These are phyloP conservation scores for Tetracladium marchalianum DNA, from an alignment of 495 filamentous ascomycete genomes.

Conservation along the genomic window DNA sequence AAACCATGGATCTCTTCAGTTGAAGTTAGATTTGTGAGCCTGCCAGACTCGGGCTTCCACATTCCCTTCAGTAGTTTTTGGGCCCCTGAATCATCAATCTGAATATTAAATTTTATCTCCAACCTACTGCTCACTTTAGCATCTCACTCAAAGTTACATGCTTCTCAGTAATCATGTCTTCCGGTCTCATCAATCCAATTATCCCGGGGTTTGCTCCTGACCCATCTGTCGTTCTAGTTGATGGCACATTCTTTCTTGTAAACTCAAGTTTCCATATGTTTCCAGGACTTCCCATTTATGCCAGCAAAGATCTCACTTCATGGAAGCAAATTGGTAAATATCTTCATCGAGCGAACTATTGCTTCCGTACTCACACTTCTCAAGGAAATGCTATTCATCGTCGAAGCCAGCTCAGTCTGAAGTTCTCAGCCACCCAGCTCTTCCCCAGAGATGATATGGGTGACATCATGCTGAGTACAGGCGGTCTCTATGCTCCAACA, in stretches of 20 bases:
- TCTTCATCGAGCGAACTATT: too few species aligned
- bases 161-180: too few species aligned
- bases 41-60: too few species aligned
- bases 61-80: too few species aligned
- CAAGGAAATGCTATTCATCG: constrained; percentile 27
- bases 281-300: constrained; percentile 30
- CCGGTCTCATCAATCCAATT: constrained; percentile 43
- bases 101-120: too few species aligned
- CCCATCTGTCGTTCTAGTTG: constrained; percentile 41
- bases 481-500: constrained; percentile 35
- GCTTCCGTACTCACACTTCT: too few species aligned
- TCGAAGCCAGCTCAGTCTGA: constrained; percentile 31
- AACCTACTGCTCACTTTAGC: too few species aligned
- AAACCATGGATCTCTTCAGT: too few species aligned
- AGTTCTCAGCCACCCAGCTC: not conserved
- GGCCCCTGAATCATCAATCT: too few species aligned
- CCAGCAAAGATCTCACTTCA: constrained; percentile 22
- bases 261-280: constrained; percentile 30
- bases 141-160: too few species aligned
- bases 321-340: constrained; percentile 25
- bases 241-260: constrained; percentile 26
- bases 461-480: constrained; percentile 30
- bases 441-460: not conserved
- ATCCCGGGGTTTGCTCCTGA: constrained; percentile 45
- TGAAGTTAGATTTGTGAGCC: too few species aligned